Evolutionary conservation across 805 yeast genomes (phyloP).

Genomic region (Kodamaea neixiangensis): DNA sequence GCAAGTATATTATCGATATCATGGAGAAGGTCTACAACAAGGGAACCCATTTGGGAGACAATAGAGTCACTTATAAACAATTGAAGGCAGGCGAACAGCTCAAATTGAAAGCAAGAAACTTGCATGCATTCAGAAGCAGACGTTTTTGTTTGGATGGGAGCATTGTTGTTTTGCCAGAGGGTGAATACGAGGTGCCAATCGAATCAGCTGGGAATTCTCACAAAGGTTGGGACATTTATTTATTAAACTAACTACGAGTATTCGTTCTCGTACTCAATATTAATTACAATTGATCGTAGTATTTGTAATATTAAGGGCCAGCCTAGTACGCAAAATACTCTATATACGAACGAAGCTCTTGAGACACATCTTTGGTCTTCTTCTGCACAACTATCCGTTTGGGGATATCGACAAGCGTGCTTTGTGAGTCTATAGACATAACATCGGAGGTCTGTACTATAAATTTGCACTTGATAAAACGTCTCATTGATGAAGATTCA

Average conservation of each 20-base stretch:
- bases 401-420: neutral
- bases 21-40: slow-evolving; percentile 57
- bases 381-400: neutral
- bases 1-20: slow-evolving; percentile 48
- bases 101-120: slow-evolving; percentile 16
- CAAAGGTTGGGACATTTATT: slow-evolving; percentile 20
- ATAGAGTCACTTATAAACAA: slow-evolving; percentile 47
- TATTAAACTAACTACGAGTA: slow-evolving; percentile 5
- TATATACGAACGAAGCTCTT: neutral
- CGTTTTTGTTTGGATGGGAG: slow-evolving; percentile 72
- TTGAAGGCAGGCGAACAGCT: slow-evolving; percentile 29
- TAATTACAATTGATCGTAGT: too few relatives aligned
- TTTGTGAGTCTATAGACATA: neutral
- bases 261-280: neutral
- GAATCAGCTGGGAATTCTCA: slow-evolving; percentile 21
- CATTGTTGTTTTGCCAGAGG: slow-evolving; percentile 28
- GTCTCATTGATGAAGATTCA: neutral
- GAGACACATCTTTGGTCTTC: neutral
- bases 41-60: slow-evolving; percentile 55
- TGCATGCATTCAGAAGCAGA: slow-evolving; percentile 25
- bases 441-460: neutral
- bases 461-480: too few relatives aligned
- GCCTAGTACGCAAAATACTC: neutral
- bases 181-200: slow-evolving; percentile 13
- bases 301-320: too few relatives aligned